Conservation (phyloP, 176 grass and related monocot species). For the Musa itinerans region DNA sequence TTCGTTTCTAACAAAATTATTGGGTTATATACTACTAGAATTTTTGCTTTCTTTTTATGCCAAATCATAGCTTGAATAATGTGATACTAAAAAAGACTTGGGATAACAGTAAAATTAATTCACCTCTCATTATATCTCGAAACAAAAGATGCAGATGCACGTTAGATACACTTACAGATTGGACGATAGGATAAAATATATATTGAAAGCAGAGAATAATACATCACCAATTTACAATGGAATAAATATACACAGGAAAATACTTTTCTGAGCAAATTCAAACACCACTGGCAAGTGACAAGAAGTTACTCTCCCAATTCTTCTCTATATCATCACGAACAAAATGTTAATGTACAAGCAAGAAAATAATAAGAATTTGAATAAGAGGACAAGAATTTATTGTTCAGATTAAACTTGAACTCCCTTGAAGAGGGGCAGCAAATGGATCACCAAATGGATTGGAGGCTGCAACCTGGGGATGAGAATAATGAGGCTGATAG, state of each 20-base stretch:
- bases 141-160: too few species aligned
- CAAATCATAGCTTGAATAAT: too few species aligned
- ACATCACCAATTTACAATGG: background rate
- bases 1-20: too few species aligned
- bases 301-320: background rate
- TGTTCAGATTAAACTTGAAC: slow-evolving; percentile 52
- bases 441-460: slow-evolving; percentile 57
- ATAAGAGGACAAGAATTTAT: background rate
- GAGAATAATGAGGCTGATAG: slow-evolving; percentile 19
- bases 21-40: too few species aligned
- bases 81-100: too few species aligned
- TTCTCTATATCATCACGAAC: background rate
- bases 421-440: slow-evolving; percentile 27
- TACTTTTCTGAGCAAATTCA: background rate
- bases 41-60: too few species aligned
- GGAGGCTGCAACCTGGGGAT: slow-evolving; percentile 18
- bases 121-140: too few species aligned
- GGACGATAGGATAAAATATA: too few species aligned
- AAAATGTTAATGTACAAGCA: background rate
- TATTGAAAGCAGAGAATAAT: too few species aligned
- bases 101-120: too few species aligned
- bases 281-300: background rate
- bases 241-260: background rate
- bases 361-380: background rate
- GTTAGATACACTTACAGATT: too few species aligned